Conservation (phyloP, 2,329 filamentous ascomycete genomes). For the Penicillium sp. region DNA sequence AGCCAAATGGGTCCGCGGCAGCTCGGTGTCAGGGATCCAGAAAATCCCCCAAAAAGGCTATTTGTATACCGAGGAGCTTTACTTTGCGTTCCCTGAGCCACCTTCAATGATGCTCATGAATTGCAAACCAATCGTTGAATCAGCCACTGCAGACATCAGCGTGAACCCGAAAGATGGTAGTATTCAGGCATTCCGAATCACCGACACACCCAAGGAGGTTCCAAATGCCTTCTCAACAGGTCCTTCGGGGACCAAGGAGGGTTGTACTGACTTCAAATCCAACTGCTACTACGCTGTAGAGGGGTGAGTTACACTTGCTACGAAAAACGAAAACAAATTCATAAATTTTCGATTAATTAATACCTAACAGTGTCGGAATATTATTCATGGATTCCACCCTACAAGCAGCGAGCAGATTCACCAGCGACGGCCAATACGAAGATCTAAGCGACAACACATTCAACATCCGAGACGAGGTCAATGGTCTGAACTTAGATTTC, state of each 20-base stretch:
- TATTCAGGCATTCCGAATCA: slow-evolving; percentile 9
- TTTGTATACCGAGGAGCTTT: neutral
- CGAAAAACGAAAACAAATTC: too few species aligned
- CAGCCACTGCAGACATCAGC: slow-evolving; percentile 3
- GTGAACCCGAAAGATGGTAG: slow-evolving; percentile 8
- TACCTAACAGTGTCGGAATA: slow-evolving; percentile 16
- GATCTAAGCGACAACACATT: slow-evolving; percentile 21
- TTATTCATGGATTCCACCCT: slow-evolving; percentile 16
- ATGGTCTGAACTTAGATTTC: slow-evolving; percentile 28
- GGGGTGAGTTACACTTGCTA: too few species aligned
- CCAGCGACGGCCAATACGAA: slow-evolving; percentile 4
- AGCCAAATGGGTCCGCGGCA: slow-evolving; percentile 11
- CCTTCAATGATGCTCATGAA: slow-evolving; percentile 9
- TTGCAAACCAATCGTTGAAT: slow-evolving; percentile 11
- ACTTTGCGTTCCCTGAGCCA: neutral
- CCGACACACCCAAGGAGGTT: neutral
- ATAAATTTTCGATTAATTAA: slow-evolving; percentile 5
- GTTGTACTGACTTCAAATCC: too few species aligned
- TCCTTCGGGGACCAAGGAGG: neutral
- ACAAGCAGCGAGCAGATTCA: slow-evolving; percentile 6
- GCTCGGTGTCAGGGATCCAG: slow-evolving; percentile 7
- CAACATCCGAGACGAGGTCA: slow-evolving; percentile 21
- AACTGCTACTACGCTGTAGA: neutral
- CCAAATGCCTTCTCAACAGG: neutral
- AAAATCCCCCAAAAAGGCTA: neutral